Evolutionary conservation across 225 moss, liverwort and hornwort species (phyloP).

Genomic region (Pleurozium schreberi): DNA sequence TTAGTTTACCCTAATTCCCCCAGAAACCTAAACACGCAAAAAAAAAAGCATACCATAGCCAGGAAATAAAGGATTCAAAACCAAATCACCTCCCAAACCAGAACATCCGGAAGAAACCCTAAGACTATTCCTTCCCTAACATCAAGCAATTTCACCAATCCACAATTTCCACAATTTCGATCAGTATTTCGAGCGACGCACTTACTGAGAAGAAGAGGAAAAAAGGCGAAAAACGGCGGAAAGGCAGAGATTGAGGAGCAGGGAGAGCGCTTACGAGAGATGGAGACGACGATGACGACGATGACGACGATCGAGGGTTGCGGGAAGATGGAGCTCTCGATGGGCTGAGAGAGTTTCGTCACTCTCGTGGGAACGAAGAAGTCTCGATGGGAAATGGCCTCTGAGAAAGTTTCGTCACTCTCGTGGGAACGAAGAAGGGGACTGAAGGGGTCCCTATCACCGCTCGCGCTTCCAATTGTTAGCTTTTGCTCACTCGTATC

Average conservation of each 20-base stretch:
- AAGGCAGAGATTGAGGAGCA: background rate
- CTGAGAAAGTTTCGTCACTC: no score
- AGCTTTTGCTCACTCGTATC: no score
- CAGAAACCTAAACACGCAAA: background rate
- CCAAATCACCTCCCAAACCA: background rate
- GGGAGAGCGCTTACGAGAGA: background rate
- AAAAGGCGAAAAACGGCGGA: background rate
- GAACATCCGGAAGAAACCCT: background rate
- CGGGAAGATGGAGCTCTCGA: background rate
- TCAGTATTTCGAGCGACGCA: background rate
- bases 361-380: background rate
- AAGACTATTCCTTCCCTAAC: background rate
- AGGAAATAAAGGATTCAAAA: background rate
- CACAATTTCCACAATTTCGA: background rate
- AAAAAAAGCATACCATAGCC: background rate
- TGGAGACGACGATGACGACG: background rate
- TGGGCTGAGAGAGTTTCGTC: background rate
- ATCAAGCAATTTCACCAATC: background rate
- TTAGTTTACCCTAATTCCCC: background rate
- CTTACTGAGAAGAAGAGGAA: background rate
- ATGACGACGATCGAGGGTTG: background rate
- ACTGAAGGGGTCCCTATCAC: background rate
- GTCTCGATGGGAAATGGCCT: no score
- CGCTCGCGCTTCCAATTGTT: background rate
- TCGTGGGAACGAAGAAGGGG: no score